Percentiles rank a stretch among this genome's conserved stretches.
These are phyloP conservation scores for Dovyalis caffra DNA, from an alignment of 345 rosid genomes.

Conservation along the genomic window DNA sequence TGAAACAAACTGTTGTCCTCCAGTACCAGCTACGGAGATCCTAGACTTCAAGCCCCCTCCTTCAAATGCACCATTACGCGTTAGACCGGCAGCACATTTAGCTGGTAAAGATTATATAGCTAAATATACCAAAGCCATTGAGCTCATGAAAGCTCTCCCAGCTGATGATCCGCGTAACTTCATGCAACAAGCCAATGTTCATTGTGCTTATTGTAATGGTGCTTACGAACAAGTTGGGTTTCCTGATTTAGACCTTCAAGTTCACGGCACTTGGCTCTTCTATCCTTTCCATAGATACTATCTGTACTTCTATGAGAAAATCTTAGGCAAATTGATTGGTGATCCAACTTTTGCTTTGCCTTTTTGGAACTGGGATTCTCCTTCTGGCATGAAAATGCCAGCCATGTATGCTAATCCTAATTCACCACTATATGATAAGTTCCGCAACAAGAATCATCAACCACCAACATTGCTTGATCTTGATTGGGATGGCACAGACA, in stretches of 20 bases:
- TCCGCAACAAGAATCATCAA: slow-evolving; percentile 38
- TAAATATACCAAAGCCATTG: slow-evolving; percentile 44
- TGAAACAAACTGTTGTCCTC: slow-evolving; percentile 55
- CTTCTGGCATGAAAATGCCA: slow-evolving; percentile 63
- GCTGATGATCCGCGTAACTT: slow-evolving; percentile 57
- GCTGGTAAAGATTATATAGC: slow-evolving; percentile 35
- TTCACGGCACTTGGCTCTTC: slow-evolving; percentile 62
- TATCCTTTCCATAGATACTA: no score
- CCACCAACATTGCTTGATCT: slow-evolving; percentile 45
- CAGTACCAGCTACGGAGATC: slow-evolving; percentile 30
- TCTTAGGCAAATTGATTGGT: no score
- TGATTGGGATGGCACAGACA: slow-evolving; percentile 38
- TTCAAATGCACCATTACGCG: slow-evolving; percentile 25
- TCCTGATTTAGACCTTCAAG: slow-evolving; percentile 48
- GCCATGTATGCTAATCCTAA: slow-evolving; percentile 32
- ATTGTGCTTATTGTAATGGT: slow-evolving; percentile 66
- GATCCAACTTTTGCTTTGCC: no score
- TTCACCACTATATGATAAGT: slow-evolving; percentile 42
- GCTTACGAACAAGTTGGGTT: slow-evolving; percentile 55
- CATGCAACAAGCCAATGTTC: slow-evolving; percentile 56
- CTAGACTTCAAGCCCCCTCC: slow-evolving; percentile 42
- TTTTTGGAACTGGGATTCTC: no score
- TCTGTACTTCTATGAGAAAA: no score
- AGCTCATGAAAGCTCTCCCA: slow-evolving; percentile 64
- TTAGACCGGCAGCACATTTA: slow-evolving; percentile 54